Conservation (phyloP, 1,139 yeast genomes). For the Taphrina flavorubra region DNA sequence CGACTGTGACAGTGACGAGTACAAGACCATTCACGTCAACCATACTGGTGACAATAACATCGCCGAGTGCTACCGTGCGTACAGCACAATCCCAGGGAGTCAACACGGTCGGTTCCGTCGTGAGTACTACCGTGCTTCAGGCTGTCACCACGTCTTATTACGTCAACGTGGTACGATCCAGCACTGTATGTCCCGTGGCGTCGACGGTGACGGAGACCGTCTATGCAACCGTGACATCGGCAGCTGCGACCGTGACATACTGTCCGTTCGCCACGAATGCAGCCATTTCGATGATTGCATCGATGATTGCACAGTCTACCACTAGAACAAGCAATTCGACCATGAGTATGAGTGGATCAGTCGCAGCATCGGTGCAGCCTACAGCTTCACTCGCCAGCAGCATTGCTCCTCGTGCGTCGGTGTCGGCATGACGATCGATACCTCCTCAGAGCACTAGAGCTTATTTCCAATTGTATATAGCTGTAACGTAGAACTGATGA, state of each 20-base stretch:
- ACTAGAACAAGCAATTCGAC: not conserved
- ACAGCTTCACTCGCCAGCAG: not conserved
- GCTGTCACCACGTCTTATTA: not conserved
- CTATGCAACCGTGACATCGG: constrained; percentile 3
- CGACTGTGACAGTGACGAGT: not conserved
- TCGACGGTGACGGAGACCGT: constrained; percentile 9
- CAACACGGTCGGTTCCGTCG: not conserved
- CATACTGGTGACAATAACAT: not conserved
- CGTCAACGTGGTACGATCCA: not conserved
- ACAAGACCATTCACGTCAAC: not conserved
- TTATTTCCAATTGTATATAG: too few species aligned
- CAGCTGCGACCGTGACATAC: constrained; percentile 24
- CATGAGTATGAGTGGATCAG: not conserved
- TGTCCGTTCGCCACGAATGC: constrained; percentile 20
- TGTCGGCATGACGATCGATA: not conserved
- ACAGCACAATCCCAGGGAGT: not conserved
- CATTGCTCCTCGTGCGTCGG: not conserved
- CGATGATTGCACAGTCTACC: not conserved
- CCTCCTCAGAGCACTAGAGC: not conserved
- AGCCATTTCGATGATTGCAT: constrained; percentile 1
- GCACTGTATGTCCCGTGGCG: not conserved
- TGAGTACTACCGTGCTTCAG: not conserved
- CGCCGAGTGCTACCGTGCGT: not conserved
- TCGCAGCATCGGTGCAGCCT: not conserved
- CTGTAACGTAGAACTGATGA: too few species aligned